Evolutionary conservation across 768 basidiomycete species (phyloP).

Genomic region (Phaeotremella skinneri): DNA sequence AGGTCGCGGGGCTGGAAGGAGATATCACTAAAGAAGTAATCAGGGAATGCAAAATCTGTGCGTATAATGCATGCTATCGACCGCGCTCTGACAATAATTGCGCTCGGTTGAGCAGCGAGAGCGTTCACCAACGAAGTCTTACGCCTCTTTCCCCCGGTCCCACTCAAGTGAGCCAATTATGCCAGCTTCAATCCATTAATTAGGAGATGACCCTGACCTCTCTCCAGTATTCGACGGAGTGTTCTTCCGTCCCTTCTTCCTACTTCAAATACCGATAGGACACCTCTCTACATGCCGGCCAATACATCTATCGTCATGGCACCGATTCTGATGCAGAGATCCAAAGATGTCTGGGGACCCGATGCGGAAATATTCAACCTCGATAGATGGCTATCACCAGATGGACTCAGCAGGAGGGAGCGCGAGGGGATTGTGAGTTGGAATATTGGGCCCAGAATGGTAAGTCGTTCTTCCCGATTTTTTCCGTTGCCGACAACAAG

Average conservation of each 20-base stretch:
- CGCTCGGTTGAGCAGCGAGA: conserved; percentile 17
- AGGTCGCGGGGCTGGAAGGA: conserved; percentile 57
- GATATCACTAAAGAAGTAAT: conserved; percentile 62
- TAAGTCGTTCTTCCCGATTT: conserved; percentile 11
- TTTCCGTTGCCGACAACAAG: not conserved
- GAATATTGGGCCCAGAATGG: conserved; percentile 46
- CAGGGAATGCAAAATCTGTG: conserved; percentile 66
- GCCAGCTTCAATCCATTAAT: not conserved
- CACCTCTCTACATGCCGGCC: conserved; percentile 43
- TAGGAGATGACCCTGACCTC: not conserved
- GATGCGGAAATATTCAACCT: conserved; percentile 77
- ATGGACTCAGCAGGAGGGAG: conserved; percentile 50
- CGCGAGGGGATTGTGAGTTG: conserved; percentile 32
- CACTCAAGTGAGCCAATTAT: conserved; percentile 57
- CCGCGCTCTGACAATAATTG: not conserved
- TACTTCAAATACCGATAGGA: conserved; percentile 19
- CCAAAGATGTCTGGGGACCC: conserved; percentile 66
- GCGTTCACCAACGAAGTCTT: conserved; percentile 74
- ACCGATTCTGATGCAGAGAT: conserved; percentile 66
- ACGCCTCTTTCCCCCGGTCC: conserved; percentile 74
- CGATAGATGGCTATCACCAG: conserved; percentile 66
- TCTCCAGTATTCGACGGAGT: conserved; percentile 40
- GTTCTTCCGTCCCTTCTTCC: conserved; percentile 35
- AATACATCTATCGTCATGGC: conserved; percentile 59
- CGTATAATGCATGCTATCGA: too few species aligned